Percentiles rank a stretch among this genome's conserved stretches.
Evolutionary conservation across 441 rosid species (phyloP).

Genomic region (Raphanus hybrid): DNA sequence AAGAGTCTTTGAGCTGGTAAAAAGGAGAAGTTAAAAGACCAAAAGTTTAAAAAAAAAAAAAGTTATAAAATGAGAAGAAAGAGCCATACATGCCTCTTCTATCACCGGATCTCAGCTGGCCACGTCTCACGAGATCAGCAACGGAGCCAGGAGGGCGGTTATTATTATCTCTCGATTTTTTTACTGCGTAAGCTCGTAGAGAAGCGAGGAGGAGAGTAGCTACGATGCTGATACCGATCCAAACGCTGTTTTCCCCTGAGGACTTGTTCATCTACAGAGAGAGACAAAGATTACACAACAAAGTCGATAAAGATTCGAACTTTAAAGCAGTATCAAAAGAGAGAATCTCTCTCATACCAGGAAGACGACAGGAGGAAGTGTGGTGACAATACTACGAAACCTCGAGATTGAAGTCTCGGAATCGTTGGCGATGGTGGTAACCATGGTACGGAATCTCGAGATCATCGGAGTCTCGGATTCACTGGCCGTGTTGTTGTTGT

Average conservation of each 20-base stretch:
- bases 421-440: constrained; percentile 33
- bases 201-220: constrained; percentile 60
- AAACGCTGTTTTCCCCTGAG: constrained; percentile 48
- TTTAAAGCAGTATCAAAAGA: too few relatives aligned
- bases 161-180: constrained; percentile 50
- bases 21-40: constrained; percentile 11
- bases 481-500: neutral
- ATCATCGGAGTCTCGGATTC: constrained; percentile 39
- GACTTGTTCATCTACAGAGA: constrained; percentile 53
- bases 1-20: constrained; percentile 72
- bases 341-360: too few relatives aligned
- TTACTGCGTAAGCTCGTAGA: constrained; percentile 49
- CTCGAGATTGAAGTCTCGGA: constrained; percentile 39
- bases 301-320: neutral
- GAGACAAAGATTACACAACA: neutral
- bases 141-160: constrained; percentile 75
- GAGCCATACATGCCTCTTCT: constrained; percentile 98
- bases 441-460: constrained; percentile 47
- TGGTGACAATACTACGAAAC: constrained; percentile 45
- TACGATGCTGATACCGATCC: constrained; percentile 56
- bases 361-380: too few relatives aligned
- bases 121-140: constrained; percentile 96
- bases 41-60: neutral
- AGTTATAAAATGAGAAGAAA: constrained; percentile 2
- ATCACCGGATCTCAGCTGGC: constrained; percentile 95